Evolutionary conservation across 1,284 basidiomycete species (phyloP).

Genomic region (Spongispora temasekensis): DNA sequence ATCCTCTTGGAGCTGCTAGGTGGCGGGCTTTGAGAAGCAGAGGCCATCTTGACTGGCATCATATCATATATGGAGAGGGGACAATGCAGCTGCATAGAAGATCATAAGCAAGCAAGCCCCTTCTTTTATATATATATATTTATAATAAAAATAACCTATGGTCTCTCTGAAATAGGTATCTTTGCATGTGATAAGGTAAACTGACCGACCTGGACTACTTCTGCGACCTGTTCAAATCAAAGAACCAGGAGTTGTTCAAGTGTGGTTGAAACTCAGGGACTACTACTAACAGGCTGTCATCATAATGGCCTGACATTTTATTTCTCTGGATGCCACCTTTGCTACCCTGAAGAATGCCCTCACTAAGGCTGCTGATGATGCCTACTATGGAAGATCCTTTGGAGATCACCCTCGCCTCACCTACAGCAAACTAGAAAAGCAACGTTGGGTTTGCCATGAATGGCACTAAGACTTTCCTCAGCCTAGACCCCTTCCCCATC

Average conservation of each 20-base stretch:
- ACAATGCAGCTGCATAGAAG: not conserved
- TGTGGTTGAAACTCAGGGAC: conserved; percentile 1
- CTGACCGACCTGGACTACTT: no score
- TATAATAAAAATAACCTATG: no score
- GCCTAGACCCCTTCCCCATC: not conserved
- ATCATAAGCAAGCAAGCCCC: not conserved
- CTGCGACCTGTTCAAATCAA: no score
- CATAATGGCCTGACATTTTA: not conserved
- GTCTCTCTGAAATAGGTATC: not conserved
- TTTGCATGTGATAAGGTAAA: not conserved
- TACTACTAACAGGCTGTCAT: conserved; percentile 8
- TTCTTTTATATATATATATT: no score
- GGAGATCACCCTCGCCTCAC: not conserved
- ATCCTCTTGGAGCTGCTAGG: conserved; percentile 8
- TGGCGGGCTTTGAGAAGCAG: conserved; percentile 3
- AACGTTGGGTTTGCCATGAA: not conserved
- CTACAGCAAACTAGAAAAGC: not conserved
- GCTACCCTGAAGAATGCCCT: conserved; percentile 2
- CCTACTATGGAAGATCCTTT: conserved; percentile 2
- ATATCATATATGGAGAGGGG: not conserved
- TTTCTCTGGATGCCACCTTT: no score
- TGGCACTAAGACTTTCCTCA: not conserved
- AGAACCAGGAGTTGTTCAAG: conserved; percentile 3
- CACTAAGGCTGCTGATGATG: conserved; percentile 12
- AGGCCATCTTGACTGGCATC: conserved; percentile 8